These are phyloP conservation scores for Fraxinus dipetala DNA, from an alignment of 305 asterid genomes.

Conservation along the genomic window DNA sequence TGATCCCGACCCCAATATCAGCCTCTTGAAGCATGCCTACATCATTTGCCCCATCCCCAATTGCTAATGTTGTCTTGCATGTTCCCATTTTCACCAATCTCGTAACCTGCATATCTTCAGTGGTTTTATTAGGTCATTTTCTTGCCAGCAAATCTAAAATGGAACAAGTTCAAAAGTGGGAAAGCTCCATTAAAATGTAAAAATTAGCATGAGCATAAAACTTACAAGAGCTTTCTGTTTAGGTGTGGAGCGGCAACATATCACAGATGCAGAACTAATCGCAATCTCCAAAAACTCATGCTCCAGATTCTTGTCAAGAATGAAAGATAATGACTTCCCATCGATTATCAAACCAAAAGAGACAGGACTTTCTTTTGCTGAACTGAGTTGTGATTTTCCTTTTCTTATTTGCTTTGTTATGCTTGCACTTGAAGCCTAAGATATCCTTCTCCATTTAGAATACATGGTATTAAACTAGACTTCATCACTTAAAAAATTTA, in stretches of 20 bases:
- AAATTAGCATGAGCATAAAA: conserved; percentile 22
- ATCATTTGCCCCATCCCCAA: conserved; percentile 99
- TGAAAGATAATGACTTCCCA: conserved; percentile 70
- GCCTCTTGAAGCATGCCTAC: conserved; percentile 99
- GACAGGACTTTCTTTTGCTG: conserved; percentile 46
- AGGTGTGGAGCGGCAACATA: conserved; percentile 95
- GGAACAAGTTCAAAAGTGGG: neutral
- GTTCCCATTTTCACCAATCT: conserved; percentile 84
- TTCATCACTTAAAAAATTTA: conserved; percentile 10
- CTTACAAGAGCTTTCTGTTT: conserved; percentile 98
- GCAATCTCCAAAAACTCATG: conserved; percentile 74
- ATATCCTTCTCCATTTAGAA: conserved; percentile 24
- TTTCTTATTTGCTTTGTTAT: conserved; percentile 58
- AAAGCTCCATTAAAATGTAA: neutral
- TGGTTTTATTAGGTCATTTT: conserved; percentile 44
- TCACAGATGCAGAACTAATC: conserved; percentile 68
- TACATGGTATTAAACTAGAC: neutral
- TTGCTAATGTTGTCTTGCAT: conserved; percentile 77
- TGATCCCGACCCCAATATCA: conserved; percentile 92
- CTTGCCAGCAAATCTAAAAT: conserved; percentile 10
- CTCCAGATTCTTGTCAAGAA: conserved; percentile 57
- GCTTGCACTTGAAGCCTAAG: conserved; percentile 69
- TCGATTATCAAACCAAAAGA: conserved; percentile 77
- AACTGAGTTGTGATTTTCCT: conserved; percentile 48
- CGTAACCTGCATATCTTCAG: conserved; percentile 83